phyloP scores from a whole-genome alignment of 768 basidiomycete genomes.

The Trametes meyenii region DNA sequence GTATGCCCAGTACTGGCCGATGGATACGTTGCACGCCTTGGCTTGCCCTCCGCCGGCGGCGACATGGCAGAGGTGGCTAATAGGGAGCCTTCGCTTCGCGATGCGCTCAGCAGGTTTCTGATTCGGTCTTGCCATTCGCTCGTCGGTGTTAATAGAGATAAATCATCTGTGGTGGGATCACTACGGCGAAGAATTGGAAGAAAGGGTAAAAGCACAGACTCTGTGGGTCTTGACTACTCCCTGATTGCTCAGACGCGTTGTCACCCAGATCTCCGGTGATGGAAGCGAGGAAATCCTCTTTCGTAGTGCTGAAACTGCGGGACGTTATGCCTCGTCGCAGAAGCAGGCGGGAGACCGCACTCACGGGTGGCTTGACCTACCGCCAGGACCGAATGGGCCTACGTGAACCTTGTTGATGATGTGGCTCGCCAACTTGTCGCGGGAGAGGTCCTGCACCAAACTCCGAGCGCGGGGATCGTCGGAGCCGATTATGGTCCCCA shows the following conservation, averaged over 20 bases:
- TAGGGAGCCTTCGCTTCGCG: neutral
- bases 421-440: constrained; percentile 42
- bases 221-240: constrained; percentile 4
- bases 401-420: constrained; percentile 41
- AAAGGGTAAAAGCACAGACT: neutral
- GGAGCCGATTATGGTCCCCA: constrained; percentile 44
- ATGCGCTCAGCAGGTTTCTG: constrained; percentile 3
- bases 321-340: neutral
- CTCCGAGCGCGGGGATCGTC: constrained; percentile 43
- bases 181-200: neutral
- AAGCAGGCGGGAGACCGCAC: neutral
- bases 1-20: neutral
- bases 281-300: constrained; percentile 35
- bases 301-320: constrained; percentile 32
- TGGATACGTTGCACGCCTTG: constrained; percentile 21
- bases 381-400: constrained; percentile 40
- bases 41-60: constrained; percentile 1
- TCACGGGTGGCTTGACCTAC: constrained; percentile 32
- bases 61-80: neutral
- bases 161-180: constrained; percentile 6
- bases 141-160: constrained; percentile 22
- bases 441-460: constrained; percentile 38
- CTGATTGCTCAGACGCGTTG: constrained; percentile 17
- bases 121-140: constrained; percentile 27
- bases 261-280: constrained; percentile 30